Percentiles rank a stretch among this genome's conserved stretches.
phyloP scores from a whole-genome alignment of 2,329 filamentous ascomycete genomes.

The Dendrostoma leiphaemia region DNA sequence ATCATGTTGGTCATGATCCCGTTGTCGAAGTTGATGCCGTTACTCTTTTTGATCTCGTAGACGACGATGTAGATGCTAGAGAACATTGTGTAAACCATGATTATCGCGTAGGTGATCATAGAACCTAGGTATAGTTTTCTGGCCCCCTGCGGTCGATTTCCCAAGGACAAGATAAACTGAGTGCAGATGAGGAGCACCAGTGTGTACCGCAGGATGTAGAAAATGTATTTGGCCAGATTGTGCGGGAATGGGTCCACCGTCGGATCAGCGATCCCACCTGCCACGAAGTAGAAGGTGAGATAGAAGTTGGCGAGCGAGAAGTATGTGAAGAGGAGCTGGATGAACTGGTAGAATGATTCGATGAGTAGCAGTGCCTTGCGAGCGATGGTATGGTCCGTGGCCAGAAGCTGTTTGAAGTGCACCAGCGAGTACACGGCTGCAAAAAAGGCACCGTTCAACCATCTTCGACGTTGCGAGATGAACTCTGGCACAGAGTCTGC shows the following conservation, averaged over 20 bases:
- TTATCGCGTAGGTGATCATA: constrained; percentile 87
- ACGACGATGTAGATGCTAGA: constrained; percentile 86
- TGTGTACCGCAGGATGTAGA: constrained; percentile 79
- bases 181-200: constrained; percentile 86
- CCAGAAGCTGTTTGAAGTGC: constrained; percentile 91
- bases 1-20: constrained; percentile 96
- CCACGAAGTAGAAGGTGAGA: constrained; percentile 97
- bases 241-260: constrained; percentile 89
- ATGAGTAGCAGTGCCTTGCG: constrained; percentile 91
- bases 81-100: constrained; percentile 96
- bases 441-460: constrained; percentile 99
- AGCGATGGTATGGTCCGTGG: constrained; percentile 83
- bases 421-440: constrained; percentile 96
- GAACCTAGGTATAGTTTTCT: constrained; percentile 84
- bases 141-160: constrained; percentile 92
- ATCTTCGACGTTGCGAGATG: constrained; percentile 91
- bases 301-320: constrained; percentile 99
- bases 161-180: constrained; percentile 95
- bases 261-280: constrained; percentile 79
- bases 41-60: constrained; percentile 64
- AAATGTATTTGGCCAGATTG: constrained; percentile 79
- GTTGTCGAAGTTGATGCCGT: constrained; percentile 64
- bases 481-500: constrained; percentile 91
- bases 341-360: constrained; percentile 92
- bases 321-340: constrained; percentile 92